phyloP scores from a whole-genome alignment of 306 rosid species.

The Canavalia gladiata region DNA sequence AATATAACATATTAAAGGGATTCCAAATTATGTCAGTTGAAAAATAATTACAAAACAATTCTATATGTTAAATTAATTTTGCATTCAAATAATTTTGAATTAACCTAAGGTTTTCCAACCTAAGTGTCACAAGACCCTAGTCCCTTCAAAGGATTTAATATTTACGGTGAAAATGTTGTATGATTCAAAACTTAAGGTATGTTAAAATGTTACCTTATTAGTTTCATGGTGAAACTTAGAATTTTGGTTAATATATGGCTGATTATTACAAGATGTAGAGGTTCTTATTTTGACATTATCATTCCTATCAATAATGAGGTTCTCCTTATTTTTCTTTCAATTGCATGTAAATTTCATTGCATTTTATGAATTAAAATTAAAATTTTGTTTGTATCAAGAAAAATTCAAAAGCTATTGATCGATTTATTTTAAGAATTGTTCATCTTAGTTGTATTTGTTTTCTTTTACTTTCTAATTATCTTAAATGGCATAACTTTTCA shows the following conservation, averaged over 20 bases:
- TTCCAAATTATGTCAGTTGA: too few species aligned
- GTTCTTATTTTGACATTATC: slow-evolving; percentile 78
- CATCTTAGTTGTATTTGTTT: neutral
- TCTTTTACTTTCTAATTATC: slow-evolving; percentile 21
- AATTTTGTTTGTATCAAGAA: slow-evolving; percentile 33
- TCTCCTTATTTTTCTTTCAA: slow-evolving; percentile 43
- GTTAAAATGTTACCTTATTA: slow-evolving; percentile 32
- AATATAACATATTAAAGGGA: too few species aligned
- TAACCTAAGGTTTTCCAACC: too few species aligned
- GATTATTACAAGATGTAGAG: slow-evolving; percentile 75
- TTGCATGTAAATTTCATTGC: slow-evolving; percentile 11
- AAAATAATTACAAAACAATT: too few species aligned
- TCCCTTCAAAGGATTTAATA: slow-evolving; percentile 75
- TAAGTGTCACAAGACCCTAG: too few species aligned
- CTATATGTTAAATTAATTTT: too few species aligned
- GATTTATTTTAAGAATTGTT: slow-evolving; percentile 12
- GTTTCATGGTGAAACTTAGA: slow-evolving; percentile 21
- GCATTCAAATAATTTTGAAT: too few species aligned
- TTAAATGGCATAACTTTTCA: slow-evolving; percentile 3
- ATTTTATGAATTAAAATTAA: slow-evolving; percentile 16
- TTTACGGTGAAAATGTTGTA: slow-evolving; percentile 76
- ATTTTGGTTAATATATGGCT: slow-evolving; percentile 49
- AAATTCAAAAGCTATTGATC: neutral
- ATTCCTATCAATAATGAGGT: slow-evolving; percentile 92
- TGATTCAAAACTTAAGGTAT: slow-evolving; percentile 86